Conservation (phyloP, 2,329 filamentous ascomycete genomes). For the Colletotrichum viniferum region DNA sequence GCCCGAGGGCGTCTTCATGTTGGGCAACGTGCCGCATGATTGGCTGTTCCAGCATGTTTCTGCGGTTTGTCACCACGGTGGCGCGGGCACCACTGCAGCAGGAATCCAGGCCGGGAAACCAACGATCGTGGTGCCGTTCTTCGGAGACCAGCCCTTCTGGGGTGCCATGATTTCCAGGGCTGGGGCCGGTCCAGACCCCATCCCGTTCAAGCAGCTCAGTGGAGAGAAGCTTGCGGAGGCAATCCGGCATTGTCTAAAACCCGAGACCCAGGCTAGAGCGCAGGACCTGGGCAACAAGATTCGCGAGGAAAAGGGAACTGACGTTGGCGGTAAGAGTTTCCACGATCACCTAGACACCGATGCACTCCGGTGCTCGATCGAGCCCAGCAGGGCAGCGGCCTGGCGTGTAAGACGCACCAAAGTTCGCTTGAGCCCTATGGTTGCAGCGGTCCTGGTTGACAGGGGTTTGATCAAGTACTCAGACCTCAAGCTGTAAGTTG, state of each 20-base stretch:
- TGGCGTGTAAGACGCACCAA: slow-evolving; percentile 76
- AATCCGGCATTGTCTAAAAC: slow-evolving; percentile 63
- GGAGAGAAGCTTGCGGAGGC: slow-evolving; percentile 69
- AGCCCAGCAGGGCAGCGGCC: slow-evolving; percentile 70
- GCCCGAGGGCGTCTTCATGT: slow-evolving; percentile 81
- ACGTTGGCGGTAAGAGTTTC: slow-evolving; percentile 70
- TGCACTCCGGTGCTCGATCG: slow-evolving; percentile 70
- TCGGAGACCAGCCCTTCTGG: slow-evolving; percentile 86
- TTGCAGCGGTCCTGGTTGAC: slow-evolving; percentile 71
- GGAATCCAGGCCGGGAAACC: slow-evolving; percentile 82
- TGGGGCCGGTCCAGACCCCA: slow-evolving; percentile 73
- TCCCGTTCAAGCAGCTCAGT: slow-evolving; percentile 72
- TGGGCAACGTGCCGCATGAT: slow-evolving; percentile 86
- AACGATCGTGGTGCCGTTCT: slow-evolving; percentile 86
- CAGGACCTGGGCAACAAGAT: slow-evolving; percentile 67
- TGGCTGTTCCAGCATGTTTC: slow-evolving; percentile 86
- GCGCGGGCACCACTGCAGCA: slow-evolving; percentile 85
- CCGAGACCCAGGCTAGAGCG: slow-evolving; percentile 62
- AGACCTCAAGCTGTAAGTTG: slow-evolving; percentile 73
- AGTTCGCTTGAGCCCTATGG: slow-evolving; percentile 72
- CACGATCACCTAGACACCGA: slow-evolving; percentile 72
- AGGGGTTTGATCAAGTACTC: slow-evolving; percentile 69
- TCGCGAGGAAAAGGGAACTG: slow-evolving; percentile 66
- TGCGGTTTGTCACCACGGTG: slow-evolving; percentile 85
- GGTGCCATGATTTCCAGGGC: slow-evolving; percentile 76